These are phyloP conservation scores for Echria macrotheca DNA, from an alignment of 495 filamentous ascomycete genomes.

Conservation along the genomic window DNA sequence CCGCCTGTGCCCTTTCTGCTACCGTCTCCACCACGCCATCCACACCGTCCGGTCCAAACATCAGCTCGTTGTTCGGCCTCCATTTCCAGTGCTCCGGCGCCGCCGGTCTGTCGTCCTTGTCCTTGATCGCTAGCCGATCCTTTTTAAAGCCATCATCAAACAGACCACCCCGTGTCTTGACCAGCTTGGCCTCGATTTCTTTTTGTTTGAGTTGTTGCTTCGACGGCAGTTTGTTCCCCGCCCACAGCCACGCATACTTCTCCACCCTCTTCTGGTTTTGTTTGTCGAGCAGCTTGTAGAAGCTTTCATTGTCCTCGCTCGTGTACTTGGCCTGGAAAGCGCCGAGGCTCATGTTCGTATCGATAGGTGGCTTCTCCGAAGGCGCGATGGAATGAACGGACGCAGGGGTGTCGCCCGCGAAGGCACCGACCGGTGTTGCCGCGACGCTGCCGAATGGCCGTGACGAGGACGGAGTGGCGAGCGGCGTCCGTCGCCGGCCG, in stretches of 20 bases:
- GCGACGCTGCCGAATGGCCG: conserved; percentile 21
- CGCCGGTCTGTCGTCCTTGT: conserved; percentile 65
- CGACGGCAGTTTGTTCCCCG: conserved; percentile 80
- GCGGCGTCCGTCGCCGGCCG: conserved; percentile 44
- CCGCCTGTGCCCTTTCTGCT: conserved; percentile 58
- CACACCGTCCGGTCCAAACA: conserved; percentile 75
- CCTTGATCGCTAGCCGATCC: conserved; percentile 51
- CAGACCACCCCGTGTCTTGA: conserved; percentile 26
- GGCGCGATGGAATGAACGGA: conserved; percentile 44
- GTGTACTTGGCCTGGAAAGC: conserved; percentile 91
- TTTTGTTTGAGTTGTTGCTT: conserved; percentile 80
- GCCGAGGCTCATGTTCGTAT: conserved; percentile 74
- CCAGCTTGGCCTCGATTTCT: conserved; percentile 56
- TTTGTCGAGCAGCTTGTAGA: conserved; percentile 86
- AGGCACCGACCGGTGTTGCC: conserved; percentile 47
- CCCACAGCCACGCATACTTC: conserved; percentile 84
- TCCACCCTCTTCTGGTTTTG: conserved; percentile 78
- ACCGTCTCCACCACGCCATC: conserved; percentile 64
- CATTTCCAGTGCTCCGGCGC: conserved; percentile 72
- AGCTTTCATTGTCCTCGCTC: conserved; percentile 93
- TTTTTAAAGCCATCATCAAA: conserved; percentile 49
- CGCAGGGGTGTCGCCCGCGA: conserved; percentile 62
- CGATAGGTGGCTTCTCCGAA: conserved; percentile 39
- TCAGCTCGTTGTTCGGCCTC: conserved; percentile 72
- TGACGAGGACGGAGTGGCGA: conserved; percentile 21